A percentile compares a stretch with the other conserved stretches of the same genome.
Conservation (phyloP, 495 filamentous ascomycete genomes). For the Amphirosellinia nigrospora region DNA sequence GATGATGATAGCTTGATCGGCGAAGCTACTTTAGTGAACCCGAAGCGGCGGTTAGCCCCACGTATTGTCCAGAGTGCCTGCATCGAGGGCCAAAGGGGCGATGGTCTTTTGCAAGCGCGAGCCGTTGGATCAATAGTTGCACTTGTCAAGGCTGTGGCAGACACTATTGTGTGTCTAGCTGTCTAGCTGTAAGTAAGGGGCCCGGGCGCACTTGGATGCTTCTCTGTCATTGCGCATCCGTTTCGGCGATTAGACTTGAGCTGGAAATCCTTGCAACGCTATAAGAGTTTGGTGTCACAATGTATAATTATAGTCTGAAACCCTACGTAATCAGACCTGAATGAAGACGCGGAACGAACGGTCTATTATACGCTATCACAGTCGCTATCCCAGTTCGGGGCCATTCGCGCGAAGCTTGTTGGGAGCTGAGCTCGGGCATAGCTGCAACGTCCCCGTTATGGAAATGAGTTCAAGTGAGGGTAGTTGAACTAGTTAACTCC, state of each 20-base stretch:
- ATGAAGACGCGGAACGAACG: conserved; percentile 5
- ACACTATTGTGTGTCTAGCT: neutral
- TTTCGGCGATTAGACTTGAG: neutral
- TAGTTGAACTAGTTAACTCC: neutral
- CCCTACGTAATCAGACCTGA: neutral
- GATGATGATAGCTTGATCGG: neutral
- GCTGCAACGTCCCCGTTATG: neutral
- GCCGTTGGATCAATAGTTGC: conserved; percentile 8
- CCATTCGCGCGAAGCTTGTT: neutral
- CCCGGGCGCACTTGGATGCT: neutral
- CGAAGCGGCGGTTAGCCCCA: conserved; percentile 7
- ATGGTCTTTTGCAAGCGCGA: neutral
- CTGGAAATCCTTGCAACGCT: neutral
- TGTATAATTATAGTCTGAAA: neutral
- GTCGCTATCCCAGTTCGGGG: neutral
- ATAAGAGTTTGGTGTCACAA: neutral
- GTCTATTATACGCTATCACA: too few relatives aligned
- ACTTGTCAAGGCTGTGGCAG: neutral
- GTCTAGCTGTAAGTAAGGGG: neutral
- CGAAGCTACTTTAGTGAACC: neutral
- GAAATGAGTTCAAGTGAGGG: neutral
- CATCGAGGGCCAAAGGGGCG: neutral
- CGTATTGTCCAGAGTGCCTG: neutral
- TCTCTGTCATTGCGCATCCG: neutral
- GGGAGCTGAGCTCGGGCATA: conserved; percentile 3